These are phyloP conservation scores for Penicillium nucicola DNA, from an alignment of 495 filamentous ascomycete species.

Conservation along the genomic window DNA sequence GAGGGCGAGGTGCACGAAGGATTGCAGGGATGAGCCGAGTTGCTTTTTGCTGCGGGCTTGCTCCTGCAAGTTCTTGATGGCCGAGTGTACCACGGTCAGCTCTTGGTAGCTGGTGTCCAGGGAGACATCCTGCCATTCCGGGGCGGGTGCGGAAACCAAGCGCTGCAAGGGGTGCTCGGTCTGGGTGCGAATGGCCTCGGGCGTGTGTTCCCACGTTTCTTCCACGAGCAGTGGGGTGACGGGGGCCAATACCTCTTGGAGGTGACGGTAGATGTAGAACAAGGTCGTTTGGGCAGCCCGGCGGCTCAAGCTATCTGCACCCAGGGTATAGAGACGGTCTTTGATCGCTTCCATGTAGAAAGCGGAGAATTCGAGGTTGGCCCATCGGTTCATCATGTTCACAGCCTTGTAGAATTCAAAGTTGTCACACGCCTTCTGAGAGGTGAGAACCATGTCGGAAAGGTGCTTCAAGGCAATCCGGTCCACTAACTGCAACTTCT, in stretches of 20 bases:
- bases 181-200: constrained; percentile 56
- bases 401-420: constrained; percentile 83
- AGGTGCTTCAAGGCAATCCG: constrained; percentile 76
- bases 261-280: constrained; percentile 62
- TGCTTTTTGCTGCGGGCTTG: constrained; percentile 58
- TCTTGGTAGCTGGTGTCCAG: constrained; percentile 55
- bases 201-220: constrained; percentile 79
- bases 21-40: constrained; percentile 72
- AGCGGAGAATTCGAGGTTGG: constrained; percentile 77
- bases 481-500: constrained; percentile 53
- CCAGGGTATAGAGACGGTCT: constrained; percentile 82
- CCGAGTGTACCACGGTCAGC: constrained; percentile 51
- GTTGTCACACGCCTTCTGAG: constrained; percentile 59
- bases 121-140: constrained; percentile 35
- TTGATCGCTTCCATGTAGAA: constrained; percentile 94
- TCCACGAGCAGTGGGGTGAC: constrained; percentile 82
- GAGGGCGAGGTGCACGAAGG: constrained; percentile 53
- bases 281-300: constrained; percentile 63
- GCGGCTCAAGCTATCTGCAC: constrained; percentile 50
- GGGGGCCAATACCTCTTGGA: constrained; percentile 75
- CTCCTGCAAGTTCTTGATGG: constrained; percentile 71
- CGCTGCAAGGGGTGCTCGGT: constrained; percentile 43
- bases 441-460: constrained; percentile 53
- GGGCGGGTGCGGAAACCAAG: constrained; percentile 23
- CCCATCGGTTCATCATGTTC: constrained; percentile 69